These are phyloP conservation scores for Arachis stenosperma DNA, from an alignment of 306 rosid genomes.

Conservation along the genomic window DNA sequence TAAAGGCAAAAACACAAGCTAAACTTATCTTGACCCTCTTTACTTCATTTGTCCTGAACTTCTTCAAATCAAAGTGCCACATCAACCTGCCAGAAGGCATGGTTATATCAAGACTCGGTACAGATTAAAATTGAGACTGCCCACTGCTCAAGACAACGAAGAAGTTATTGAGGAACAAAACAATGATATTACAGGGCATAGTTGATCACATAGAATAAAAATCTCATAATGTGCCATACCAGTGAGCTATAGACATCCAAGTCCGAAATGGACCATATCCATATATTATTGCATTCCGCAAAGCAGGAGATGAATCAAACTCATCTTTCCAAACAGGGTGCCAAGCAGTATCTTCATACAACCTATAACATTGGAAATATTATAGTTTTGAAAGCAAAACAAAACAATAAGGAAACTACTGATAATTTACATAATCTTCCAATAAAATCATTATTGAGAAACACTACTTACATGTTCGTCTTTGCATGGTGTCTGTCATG, in stretches of 20 bases:
- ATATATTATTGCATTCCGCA: conserved; percentile 74
- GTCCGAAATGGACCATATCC: conserved; percentile 92
- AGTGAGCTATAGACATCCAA: conserved; percentile 96
- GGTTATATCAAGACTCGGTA: conserved; percentile 23
- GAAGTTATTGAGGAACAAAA: conserved; percentile 23
- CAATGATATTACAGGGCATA: conserved; percentile 20
- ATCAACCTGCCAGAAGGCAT: conserved; percentile 60
- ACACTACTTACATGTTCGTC: conserved; percentile 81
- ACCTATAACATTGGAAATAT: conserved; percentile 54
- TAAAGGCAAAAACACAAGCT: conserved; percentile 90
- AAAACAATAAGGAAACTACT: conserved; percentile 10
- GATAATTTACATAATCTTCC: conserved; percentile 23
- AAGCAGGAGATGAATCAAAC: conserved; percentile 68
- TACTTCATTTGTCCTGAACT: conserved; percentile 81
- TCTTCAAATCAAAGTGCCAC: conserved; percentile 82
- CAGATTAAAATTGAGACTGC: neutral
- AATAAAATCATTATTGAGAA: neutral
- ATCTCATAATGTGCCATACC: conserved; percentile 49
- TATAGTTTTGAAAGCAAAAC: conserved; percentile 28
- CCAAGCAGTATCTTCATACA: conserved; percentile 94
- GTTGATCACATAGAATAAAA: conserved; percentile 6
- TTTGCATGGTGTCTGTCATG: conserved; percentile 97
- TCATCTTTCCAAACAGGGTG: conserved; percentile 80
- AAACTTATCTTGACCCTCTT: conserved; percentile 88
- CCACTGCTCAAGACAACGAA: conserved; percentile 29